Evolutionary conservation across 2,329 filamentous ascomycete genomes (phyloP).

Genomic region (Fusarium sp.): DNA sequence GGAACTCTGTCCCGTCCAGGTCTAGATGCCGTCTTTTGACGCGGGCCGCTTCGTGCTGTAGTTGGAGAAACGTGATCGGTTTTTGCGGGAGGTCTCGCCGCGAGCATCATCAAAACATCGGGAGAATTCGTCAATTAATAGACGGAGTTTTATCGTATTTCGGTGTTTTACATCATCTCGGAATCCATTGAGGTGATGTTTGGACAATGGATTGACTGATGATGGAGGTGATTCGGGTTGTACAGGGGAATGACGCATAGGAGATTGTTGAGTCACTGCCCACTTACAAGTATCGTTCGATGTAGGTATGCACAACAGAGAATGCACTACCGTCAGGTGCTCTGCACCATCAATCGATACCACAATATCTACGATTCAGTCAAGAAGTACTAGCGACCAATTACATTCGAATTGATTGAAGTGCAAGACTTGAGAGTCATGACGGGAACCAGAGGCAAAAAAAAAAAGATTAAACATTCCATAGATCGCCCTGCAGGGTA

Average conservation of each 20-base stretch:
- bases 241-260: neutral
- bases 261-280: constrained; percentile 4
- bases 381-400: neutral
- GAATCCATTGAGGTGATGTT: neutral
- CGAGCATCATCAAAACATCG: constrained; percentile 12
- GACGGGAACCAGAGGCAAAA: constrained; percentile 7
- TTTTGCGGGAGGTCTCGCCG: constrained; percentile 27
- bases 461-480: neutral
- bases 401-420: neutral
- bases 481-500: constrained; percentile 29
- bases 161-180: constrained; percentile 15
- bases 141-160: constrained; percentile 34
- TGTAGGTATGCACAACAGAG: neutral
- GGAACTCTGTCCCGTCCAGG: neutral
- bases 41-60: constrained; percentile 4
- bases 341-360: neutral
- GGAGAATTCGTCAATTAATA: constrained; percentile 22
- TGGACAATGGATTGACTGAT: neutral
- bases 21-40: neutral
- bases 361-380: neutral
- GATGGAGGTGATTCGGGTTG: constrained; percentile 23
- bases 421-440: neutral
- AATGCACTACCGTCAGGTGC: neutral
- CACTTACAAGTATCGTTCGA: neutral
- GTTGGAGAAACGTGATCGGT: constrained; percentile 38